Base-by-base conservation (phyloP, 768 basidiomycete genomes). In the Xerocomellus chrysenteron region DNA sequence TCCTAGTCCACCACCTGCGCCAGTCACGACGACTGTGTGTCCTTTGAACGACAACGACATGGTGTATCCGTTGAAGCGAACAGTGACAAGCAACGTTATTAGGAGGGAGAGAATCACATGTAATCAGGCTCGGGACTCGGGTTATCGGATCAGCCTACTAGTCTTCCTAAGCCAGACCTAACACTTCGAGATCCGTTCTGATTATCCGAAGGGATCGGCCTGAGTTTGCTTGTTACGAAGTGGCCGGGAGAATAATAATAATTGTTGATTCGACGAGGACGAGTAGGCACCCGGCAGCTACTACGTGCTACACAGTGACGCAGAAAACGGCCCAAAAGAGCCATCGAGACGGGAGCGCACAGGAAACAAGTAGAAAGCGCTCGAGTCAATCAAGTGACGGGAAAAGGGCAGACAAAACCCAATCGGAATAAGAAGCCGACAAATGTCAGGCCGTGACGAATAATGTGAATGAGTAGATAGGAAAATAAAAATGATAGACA, bases 1-100 rank as follows among this genome's bases (percentile, higher is more conserved):
- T 43, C 97, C 97, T 14, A 99, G 80, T 16, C 97, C 97, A 57
- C 94, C 93, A 14, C 97, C 97, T 42, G 94, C 95, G 45, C 97
- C 97, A 42, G 97, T 99, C 60, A 98, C 77, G 60, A 99, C 83
- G 55, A 94, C 91, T n/a, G 90, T 93, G 52, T 95, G 90, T 54
- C 86, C 86, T 73, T 89, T 85, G 80, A 93, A 96, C 3, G 87
- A 89, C 11, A 87, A 73, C 37, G 81, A 73, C 83, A 59, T 73
- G 37, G 14, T 53, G 39, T 28, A 19, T 5, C 1, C 4, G 14
- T 10, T 24, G 9, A 26, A 47, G 37, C 37, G 11, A 4, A 11
- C 17, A 6, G 36, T 8, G 37, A 9, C 16, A 10, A 7, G 9
- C 6, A 39, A n/a, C n/a, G 36, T 36, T 47, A 19, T 51, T 13